These are phyloP conservation scores for Aspergillus pseudoglaucus DNA, from an alignment of 2,329 filamentous ascomycete genomes.

Conservation along the genomic window DNA sequence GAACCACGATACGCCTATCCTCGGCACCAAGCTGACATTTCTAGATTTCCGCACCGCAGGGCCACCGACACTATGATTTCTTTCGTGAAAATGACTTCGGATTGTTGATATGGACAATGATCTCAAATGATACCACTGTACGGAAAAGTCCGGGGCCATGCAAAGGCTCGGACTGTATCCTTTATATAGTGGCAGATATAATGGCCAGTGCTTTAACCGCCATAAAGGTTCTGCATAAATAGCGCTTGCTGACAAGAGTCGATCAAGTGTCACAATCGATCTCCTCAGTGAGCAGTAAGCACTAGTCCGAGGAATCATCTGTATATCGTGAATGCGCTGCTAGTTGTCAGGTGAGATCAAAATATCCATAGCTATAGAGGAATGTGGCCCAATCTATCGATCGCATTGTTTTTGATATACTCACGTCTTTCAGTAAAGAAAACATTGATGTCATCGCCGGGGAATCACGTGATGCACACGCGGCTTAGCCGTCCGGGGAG, in stretches of 20 bases:
- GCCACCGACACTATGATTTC: neutral
- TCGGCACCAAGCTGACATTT: neutral
- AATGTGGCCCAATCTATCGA: too few species aligned
- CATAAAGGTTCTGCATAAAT: neutral
- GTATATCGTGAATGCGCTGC: neutral
- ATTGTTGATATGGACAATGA: neutral
- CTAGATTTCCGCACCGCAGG: too few species aligned
- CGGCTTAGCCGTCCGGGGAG: conserved; percentile 1
- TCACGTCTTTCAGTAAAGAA: neutral
- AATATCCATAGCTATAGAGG: too few species aligned
- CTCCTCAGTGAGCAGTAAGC: neutral
- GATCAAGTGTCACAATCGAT: neutral
- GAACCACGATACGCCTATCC: neutral
- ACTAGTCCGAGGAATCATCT: neutral
- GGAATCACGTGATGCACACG: conserved; percentile 10
- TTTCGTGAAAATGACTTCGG: neutral
- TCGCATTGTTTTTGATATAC: too few species aligned
- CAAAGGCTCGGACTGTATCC: neutral
- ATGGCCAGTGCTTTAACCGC: neutral
- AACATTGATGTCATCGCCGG: conserved; percentile 6
- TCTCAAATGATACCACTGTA: neutral
- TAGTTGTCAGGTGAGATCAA: too few species aligned
- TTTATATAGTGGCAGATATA: neutral
- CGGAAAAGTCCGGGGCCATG: neutral
- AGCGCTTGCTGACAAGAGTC: neutral